Conservation (phyloP, 2,329 filamentous ascomycete genomes). For the Xylariaceae sp. region DNA sequence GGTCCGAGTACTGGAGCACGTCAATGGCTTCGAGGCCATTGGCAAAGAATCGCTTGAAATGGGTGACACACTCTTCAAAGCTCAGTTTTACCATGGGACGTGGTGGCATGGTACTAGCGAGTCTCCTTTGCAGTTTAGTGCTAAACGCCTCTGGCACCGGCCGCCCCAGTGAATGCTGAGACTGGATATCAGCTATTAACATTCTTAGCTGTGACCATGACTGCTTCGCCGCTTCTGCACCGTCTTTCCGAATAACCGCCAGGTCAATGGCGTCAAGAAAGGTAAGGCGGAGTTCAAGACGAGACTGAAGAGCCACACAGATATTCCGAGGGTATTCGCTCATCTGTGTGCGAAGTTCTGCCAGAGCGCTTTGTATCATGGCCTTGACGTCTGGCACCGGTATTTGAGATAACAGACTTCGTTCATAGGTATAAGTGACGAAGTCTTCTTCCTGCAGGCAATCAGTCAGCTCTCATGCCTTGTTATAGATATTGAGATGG, state of each 20-base stretch:
- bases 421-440: slow-evolving; percentile 83
- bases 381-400: slow-evolving; percentile 50
- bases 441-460: slow-evolving; percentile 81
- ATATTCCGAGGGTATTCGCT: slow-evolving; percentile 34
- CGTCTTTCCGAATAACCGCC: slow-evolving; percentile 38
- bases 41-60: slow-evolving; percentile 64
- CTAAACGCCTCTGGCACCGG: slow-evolving; percentile 77
- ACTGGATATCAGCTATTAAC: slow-evolving; percentile 51
- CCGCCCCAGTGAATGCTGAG: slow-evolving; percentile 57
- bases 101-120: slow-evolving; percentile 91
- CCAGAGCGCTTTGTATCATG: slow-evolving; percentile 42
- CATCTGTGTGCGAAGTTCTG: slow-evolving; percentile 33
- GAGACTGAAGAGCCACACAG: slow-evolving; percentile 52
- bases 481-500: neutral
- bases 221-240: slow-evolving; percentile 43
- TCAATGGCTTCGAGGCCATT: slow-evolving; percentile 66
- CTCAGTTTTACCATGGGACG: slow-evolving; percentile 77
- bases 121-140: slow-evolving; percentile 79
- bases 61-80: slow-evolving; percentile 64
- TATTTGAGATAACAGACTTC: slow-evolving; percentile 65
- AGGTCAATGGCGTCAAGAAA: slow-evolving; percentile 55
- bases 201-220: slow-evolving; percentile 48
- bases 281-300: slow-evolving; percentile 61
- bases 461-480: slow-evolving; percentile 14
- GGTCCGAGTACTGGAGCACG: slow-evolving; percentile 62